A percentile compares a stretch with the other conserved stretches of the same genome.
Conservation (phyloP, 768 basidiomycete genomes). For the Trametes coccinea region DNA sequence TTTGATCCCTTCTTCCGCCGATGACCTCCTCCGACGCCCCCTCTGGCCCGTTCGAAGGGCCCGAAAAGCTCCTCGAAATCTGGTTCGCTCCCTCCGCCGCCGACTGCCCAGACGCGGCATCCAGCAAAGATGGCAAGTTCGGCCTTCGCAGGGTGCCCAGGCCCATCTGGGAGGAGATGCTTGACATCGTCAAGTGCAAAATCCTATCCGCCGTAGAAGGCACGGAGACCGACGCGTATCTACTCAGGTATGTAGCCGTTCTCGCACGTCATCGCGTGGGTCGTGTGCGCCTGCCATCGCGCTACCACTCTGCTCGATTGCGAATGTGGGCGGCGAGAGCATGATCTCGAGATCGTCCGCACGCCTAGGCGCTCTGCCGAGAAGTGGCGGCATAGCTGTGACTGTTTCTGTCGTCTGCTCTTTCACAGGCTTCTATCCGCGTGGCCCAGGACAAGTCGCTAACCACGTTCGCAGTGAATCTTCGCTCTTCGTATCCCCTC, state of each 20-base stretch:
- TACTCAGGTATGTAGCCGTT: slow-evolving; percentile 72
- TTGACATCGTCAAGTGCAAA: slow-evolving; percentile 95
- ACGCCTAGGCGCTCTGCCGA: not conserved
- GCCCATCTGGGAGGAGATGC: slow-evolving; percentile 93
- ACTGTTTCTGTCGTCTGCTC: not conserved
- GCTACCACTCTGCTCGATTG: not conserved
- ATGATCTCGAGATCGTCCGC: not conserved
- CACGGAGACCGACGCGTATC: slow-evolving; percentile 90
- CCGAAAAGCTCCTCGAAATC: slow-evolving; percentile 94
- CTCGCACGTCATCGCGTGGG: slow-evolving; percentile 47
- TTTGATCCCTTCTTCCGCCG: too few relatives aligned
- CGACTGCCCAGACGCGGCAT: slow-evolving; percentile 49
- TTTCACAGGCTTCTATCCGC: not conserved
- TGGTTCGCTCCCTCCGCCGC: slow-evolving; percentile 89
- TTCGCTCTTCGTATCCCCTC: slow-evolving; percentile 91
- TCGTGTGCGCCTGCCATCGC: not conserved
- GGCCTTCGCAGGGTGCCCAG: slow-evolving; percentile 80
- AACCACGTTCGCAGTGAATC: slow-evolving; percentile 69
- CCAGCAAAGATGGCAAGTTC: slow-evolving; percentile 43
- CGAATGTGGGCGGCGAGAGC: not conserved
- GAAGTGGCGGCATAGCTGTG: not conserved
- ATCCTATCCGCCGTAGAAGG: slow-evolving; percentile 90
- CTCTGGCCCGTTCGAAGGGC: slow-evolving; percentile 69
- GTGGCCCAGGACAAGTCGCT: not conserved
- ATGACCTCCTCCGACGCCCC: slow-evolving; percentile 18